These are phyloP conservation scores for Phytophthora ohioensis DNA, from an alignment of 352 stramenopile genomes.

Conservation along the genomic window DNA sequence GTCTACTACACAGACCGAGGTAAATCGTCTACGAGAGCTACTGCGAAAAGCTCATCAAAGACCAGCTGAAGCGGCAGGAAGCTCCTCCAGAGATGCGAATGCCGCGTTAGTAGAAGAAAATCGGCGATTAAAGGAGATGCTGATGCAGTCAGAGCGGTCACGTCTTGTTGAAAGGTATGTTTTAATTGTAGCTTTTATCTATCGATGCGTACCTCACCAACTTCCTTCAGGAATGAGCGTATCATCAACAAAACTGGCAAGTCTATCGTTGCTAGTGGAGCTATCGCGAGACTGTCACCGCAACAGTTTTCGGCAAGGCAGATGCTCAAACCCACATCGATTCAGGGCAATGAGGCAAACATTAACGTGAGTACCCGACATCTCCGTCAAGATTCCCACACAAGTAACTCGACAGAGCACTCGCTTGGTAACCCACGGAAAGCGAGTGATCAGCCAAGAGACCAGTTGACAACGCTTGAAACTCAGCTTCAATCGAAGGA, in stretches of 20 bases:
- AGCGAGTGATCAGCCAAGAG: conserved; percentile 26
- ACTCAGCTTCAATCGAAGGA: conserved; percentile 67
- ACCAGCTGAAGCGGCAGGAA: conserved; percentile 42
- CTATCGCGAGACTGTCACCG: conserved; percentile 24
- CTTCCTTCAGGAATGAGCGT: conserved; percentile 24
- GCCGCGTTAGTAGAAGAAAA: conserved; percentile 73
- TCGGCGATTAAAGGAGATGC: conserved; percentile 61
- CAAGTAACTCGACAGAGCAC: conserved; percentile 3
- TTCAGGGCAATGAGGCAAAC: conserved; percentile 8
- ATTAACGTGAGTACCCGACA: conserved; percentile 13
- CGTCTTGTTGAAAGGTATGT: conserved; percentile 53
- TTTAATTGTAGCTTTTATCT: not conserved
- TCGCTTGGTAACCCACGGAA: not conserved
- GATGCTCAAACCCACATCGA: conserved; percentile 24
- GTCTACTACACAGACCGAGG: conserved; percentile 49
- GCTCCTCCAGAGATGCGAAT: conserved; percentile 38
- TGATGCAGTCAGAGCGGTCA: conserved; percentile 63
- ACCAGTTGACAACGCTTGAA: conserved; percentile 55
- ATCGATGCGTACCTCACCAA: conserved; percentile 1
- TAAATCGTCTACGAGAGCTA: conserved; percentile 58
- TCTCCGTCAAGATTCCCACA: conserved; percentile 13
- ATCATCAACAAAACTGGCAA: conserved; percentile 15
- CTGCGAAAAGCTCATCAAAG: conserved; percentile 49
- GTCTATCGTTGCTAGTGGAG: not conserved
- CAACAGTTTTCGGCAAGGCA: conserved; percentile 40